phyloP scores from a whole-genome alignment of 257 asterid genomes.

The Solanum medicagineum region DNA sequence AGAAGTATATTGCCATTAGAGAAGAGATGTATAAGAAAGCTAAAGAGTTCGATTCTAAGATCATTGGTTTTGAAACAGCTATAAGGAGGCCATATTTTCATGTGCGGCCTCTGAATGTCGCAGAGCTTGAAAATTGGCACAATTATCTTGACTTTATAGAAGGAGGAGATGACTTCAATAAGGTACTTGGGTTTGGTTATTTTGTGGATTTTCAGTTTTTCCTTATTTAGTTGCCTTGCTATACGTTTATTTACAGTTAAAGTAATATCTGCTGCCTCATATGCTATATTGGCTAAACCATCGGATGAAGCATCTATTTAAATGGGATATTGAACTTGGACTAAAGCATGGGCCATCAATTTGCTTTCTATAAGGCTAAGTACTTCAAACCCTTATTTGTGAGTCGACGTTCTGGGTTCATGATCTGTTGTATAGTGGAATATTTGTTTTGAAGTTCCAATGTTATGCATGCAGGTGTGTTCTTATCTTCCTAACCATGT shows the following conservation, averaged over 20 bases:
- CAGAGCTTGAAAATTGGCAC: conserved; percentile 98
- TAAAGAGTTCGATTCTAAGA: conserved; percentile 84
- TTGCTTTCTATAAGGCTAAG: conserved; percentile 97
- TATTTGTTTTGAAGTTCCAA: conserved; percentile 62
- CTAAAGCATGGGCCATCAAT: conserved; percentile 96
- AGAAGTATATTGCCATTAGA: conserved; percentile 81
- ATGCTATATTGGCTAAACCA: conserved; percentile 89
- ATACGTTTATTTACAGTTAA: conserved; percentile 85
- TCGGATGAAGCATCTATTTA: conserved; percentile 92
- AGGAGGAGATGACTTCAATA: conserved; percentile 72
- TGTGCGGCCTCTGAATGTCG: conserved; percentile 79
- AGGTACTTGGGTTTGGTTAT: conserved; percentile 48
- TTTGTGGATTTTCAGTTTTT: conserved; percentile 18
- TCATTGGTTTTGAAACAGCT: conserved; percentile 88
- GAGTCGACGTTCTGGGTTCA: conserved; percentile 96
- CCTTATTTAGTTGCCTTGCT: conserved; percentile 64
- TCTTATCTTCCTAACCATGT: conserved; percentile 97
- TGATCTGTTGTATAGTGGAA: conserved; percentile 47
- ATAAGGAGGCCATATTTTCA: conserved; percentile 96
- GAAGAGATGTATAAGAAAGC: conserved; percentile 90
- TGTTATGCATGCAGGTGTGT: conserved; percentile 99
- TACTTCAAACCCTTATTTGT: conserved; percentile 91
- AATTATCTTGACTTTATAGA: conserved; percentile 83
- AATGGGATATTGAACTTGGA: conserved; percentile 97
- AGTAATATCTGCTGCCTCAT: conserved; percentile 87